These are phyloP conservation scores for Apiospora arundinis DNA, from an alignment of 2,329 filamentous ascomycete genomes.

Conservation along the genomic window DNA sequence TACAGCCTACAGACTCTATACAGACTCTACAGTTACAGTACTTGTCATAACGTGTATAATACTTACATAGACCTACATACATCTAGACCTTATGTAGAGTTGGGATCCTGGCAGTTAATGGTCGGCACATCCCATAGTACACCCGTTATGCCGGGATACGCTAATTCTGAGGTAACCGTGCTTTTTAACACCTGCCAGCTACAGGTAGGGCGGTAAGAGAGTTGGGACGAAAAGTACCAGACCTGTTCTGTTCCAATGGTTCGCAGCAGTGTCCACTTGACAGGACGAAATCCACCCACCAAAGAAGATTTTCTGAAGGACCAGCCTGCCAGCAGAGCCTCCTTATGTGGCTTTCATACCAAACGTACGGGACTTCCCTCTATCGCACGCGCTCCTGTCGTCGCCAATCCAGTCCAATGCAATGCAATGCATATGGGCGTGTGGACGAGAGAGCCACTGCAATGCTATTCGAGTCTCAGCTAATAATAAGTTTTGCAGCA, in stretches of 20 bases:
- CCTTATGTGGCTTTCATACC: background rate
- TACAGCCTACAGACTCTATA: too few species aligned
- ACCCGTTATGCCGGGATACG: constrained; percentile 28
- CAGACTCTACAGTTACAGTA: background rate
- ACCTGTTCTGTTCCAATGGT: background rate
- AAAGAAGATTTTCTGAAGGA: background rate
- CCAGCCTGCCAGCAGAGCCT: background rate
- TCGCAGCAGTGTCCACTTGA: constrained; percentile 4
- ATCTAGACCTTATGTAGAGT: background rate
- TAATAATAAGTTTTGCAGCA: constrained; percentile 11
- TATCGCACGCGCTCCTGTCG: background rate
- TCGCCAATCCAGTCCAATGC: constrained; percentile 5
- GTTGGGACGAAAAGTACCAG: constrained; percentile 14
- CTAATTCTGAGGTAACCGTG: constrained; percentile 22
- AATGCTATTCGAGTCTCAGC: background rate
- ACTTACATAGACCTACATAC: constrained; percentile 3
- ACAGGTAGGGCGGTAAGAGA: background rate
- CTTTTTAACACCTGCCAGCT: constrained; percentile 11
- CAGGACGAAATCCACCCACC: background rate
- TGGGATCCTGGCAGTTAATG: constrained; percentile 14
- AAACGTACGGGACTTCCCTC: background rate
- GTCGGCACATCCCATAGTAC: constrained; percentile 27
- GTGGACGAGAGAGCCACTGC: background rate
- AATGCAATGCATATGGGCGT: background rate
- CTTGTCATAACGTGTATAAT: background rate